A percentile compares a stretch with the other conserved stretches of the same genome.
Evolutionary conservation across 352 stramenopile genomes (phyloP).

Genomic region (Phytophthora quininea): DNA sequence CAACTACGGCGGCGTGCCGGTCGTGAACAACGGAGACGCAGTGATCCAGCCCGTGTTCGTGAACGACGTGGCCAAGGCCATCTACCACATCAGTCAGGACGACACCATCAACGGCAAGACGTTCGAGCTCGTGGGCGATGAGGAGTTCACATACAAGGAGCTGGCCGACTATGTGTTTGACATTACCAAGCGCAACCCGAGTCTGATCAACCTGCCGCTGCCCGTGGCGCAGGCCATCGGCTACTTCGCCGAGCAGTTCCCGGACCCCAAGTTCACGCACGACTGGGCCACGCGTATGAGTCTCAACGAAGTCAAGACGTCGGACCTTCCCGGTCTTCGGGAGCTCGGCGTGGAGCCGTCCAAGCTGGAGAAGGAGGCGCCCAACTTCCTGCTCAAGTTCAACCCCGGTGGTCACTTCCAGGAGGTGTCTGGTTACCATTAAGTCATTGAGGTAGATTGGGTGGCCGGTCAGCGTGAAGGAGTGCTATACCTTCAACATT

Average conservation of each 20-base stretch:
- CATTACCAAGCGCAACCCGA: slow-evolving; percentile 76
- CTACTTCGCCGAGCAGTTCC: slow-evolving; percentile 83
- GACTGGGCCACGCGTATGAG: slow-evolving; percentile 81
- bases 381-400: slow-evolving; percentile 96
- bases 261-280: slow-evolving; percentile 81
- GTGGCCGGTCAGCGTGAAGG: slow-evolving; percentile 8
- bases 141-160: slow-evolving; percentile 97
- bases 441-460: slow-evolving; percentile 23
- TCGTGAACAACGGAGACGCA: slow-evolving; percentile 94
- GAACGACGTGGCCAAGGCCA: slow-evolving; percentile 80
- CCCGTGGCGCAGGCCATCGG: slow-evolving; percentile 78
- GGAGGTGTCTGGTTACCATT: slow-evolving; percentile 90
- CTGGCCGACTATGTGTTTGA: slow-evolving; percentile 97
- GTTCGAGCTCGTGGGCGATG: slow-evolving; percentile 96
- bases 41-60: slow-evolving; percentile 94
- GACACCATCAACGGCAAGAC: slow-evolving; percentile 90
- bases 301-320: slow-evolving; percentile 87
- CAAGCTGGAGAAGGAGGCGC: slow-evolving; percentile 95
- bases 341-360: slow-evolving; percentile 88
- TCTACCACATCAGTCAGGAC: slow-evolving; percentile 85
- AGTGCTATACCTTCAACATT: slow-evolving; percentile 14
- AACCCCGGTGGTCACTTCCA: slow-evolving; percentile 95
- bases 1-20: slow-evolving; percentile 78
- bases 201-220: slow-evolving; percentile 83
- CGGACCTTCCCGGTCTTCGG: slow-evolving; percentile 71